Evolutionary conservation across 2,329 filamentous ascomycete genomes (phyloP), one percentile per base, ranked within the genome.

Genomic region (Fusarium sp.): DNA sequence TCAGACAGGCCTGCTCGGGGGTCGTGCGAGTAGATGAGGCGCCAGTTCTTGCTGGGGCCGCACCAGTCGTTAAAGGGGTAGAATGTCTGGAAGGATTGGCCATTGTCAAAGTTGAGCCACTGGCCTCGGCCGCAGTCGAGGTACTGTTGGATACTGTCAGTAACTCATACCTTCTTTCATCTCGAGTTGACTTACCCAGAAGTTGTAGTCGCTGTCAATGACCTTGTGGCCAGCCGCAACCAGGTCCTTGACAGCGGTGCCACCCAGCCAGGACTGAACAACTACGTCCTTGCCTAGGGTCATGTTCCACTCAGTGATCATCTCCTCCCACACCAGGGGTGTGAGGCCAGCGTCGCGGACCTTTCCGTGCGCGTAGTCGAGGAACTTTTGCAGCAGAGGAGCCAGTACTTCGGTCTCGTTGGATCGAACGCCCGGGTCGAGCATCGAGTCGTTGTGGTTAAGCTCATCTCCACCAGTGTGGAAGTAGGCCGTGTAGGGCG

Each of bases 381-480:
- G 85, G 80, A 97, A 95, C 66, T 88, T 90, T 80, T 97, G 94
- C 80, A 98, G 88, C 25, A 97, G 87, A 2, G 95, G 94, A 79
- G 90, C 88, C 40, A 97, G 85, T 16, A 96, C 88, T 1, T 85
- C 82, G 0, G 87, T 85, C 63, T 91, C 85, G 80, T 93, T 94
- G 35, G 91, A 93, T 7, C 87, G 82, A 40, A 97, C 91, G 1
- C 90, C 93, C 6, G 92, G 89, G 80, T 97, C 95, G 13, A 96
- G 88, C 45, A 86, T 86, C 79, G 86, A 87, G 25, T 85, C 81
- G 77, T 95, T 92, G 70, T 87, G 87, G 82, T 97, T 96, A 70
- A 97, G 91, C 85, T 97, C 95, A 78, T 97, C 95, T 64, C 95
- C 95, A 52, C 95, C 95, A 1, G 93, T 93, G 84, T 97, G 95